Conservation (phyloP, 2,329 filamentous ascomycete genomes). For the Fusarium odoratissimum region DNA sequence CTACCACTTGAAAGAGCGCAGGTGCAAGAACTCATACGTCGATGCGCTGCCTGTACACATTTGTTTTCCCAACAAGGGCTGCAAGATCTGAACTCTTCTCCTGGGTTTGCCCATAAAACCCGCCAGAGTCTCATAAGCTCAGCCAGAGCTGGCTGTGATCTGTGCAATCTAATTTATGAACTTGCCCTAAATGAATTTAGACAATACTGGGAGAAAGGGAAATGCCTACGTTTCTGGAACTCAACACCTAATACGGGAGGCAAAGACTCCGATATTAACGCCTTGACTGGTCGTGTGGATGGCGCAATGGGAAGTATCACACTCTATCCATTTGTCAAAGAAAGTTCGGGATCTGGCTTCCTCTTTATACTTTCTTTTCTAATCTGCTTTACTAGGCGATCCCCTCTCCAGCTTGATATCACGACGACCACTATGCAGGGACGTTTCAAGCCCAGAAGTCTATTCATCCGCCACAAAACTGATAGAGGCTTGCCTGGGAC, state of each 20-base stretch:
- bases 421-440: fast-evolving
- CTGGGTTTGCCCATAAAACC: neutral
- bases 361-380: fast-evolving
- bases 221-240: fast-evolving
- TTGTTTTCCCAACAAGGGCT: neutral
- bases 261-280: too few relatives aligned
- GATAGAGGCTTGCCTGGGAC: fast-evolving
- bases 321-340: neutral
- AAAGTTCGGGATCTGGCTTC: fast-evolving
- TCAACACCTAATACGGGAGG: too few relatives aligned
- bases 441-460: neutral
- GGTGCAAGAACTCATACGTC: fast-evolving
- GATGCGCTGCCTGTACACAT: neutral
- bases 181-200: fast-evolving
- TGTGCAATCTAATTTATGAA: neutral
- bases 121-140: fast-evolving
- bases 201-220: fast-evolving
- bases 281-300: fast-evolving
- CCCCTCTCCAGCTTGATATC: too few relatives aligned
- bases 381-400: too few relatives aligned
- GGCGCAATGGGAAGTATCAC: fast-evolving
- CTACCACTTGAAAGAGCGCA: neutral
- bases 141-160: neutral
- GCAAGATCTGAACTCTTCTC: fast-evolving
- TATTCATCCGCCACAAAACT: fast-evolving